These are phyloP conservation scores for Fraxinus floribunda DNA, from an alignment of 305 asterid species.

Conservation along the genomic window DNA sequence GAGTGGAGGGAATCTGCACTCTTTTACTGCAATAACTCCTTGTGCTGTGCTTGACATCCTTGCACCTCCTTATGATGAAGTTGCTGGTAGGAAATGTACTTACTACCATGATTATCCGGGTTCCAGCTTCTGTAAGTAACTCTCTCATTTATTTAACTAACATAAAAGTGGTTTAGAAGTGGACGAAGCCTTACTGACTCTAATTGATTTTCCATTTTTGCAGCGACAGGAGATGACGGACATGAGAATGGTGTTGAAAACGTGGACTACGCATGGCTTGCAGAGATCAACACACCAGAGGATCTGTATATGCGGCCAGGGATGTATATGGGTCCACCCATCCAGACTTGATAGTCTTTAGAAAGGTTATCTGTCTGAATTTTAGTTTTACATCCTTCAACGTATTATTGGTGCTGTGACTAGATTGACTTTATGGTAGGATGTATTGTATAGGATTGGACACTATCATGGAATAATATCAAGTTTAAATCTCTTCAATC, in stretches of 20 bases:
- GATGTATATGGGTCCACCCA: slow-evolving; percentile 59
- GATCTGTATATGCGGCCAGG: slow-evolving; percentile 71
- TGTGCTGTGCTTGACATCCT: slow-evolving; percentile 98
- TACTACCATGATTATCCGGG: slow-evolving; percentile 80
- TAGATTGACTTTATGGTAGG: not conserved
- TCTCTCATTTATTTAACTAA: not conserved
- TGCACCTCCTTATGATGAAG: slow-evolving; percentile 85
- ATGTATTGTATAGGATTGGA: not conserved
- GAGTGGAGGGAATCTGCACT: slow-evolving; percentile 87
- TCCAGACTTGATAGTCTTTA: slow-evolving; percentile 36
- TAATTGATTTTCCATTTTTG: slow-evolving; percentile 16
- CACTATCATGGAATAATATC: not conserved
- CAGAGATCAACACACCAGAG: slow-evolving; percentile 64
- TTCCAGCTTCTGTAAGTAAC: slow-evolving; percentile 57
- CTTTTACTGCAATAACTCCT: slow-evolving; percentile 87
- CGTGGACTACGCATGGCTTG: slow-evolving; percentile 88
- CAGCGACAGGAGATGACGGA: slow-evolving; percentile 44
- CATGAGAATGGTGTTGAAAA: slow-evolving; percentile 36
- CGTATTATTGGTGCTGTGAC: not conserved
- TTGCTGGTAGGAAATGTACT: slow-evolving; percentile 74
- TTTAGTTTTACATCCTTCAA: not conserved
- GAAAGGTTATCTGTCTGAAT: not conserved
- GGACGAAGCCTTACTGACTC: not conserved
- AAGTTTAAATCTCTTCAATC: not conserved
- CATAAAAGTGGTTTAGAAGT: not conserved